Evolutionary conservation across 345 rosid species (phyloP).

Genomic region (Garcia nutans): DNA sequence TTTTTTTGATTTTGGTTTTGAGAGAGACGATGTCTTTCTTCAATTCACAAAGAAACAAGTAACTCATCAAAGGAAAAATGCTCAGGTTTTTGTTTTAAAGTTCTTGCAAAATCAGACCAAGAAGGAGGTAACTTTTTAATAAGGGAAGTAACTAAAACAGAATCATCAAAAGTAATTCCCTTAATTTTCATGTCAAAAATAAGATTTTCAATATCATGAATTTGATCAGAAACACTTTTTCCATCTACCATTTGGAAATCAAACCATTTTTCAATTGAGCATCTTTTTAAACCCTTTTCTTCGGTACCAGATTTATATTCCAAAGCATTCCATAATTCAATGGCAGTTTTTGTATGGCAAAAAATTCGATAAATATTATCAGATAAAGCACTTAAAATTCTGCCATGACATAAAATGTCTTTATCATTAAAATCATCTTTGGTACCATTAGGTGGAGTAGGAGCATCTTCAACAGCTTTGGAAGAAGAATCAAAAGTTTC

Average conservation of each 20-base stretch:
- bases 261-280: neutral
- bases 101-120: neutral
- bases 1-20: no score
- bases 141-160: neutral
- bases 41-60: neutral
- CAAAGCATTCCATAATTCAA: neutral
- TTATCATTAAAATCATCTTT: neutral
- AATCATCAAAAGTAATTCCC: neutral
- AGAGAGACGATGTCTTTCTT: neutral
- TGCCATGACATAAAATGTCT: neutral
- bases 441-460: no score
- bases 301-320: neutral
- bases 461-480: no score
- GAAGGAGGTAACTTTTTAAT: neutral
- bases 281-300: neutral
- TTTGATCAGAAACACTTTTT: neutral
- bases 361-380: neutral
- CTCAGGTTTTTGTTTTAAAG: neutral
- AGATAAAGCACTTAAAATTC: neutral
- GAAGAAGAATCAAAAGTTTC: no score
- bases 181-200: neutral
- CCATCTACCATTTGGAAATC: neutral
- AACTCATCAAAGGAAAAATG: neutral
- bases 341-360: neutral
- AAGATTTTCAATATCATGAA: neutral